Evolutionary conservation across 2,329 filamentous ascomycete species (phyloP).

Genomic region (Neopestalotiopsis sp.): DNA sequence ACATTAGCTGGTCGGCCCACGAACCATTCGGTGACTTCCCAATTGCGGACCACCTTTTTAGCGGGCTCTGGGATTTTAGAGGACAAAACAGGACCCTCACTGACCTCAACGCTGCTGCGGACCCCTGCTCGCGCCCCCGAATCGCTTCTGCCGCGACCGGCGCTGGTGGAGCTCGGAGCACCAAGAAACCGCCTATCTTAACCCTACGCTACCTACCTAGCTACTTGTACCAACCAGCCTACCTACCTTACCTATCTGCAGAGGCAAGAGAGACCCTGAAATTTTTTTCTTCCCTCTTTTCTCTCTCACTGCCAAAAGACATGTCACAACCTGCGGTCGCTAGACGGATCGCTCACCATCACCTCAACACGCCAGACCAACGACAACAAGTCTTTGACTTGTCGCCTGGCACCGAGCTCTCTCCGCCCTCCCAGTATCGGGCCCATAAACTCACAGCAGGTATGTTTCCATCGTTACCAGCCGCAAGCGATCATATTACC

Average conservation of each 20-base stretch:
- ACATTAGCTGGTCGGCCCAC: not conserved
- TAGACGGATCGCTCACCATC: slow-evolving; percentile 10
- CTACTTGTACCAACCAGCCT: not conserved
- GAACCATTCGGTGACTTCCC: slow-evolving; percentile 9
- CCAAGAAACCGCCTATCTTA: slow-evolving; percentile 3
- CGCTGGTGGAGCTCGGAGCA: slow-evolving; percentile 11
- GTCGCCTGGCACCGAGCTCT: not conserved
- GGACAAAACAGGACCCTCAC: slow-evolving; percentile 2
- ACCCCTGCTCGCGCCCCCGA: slow-evolving; percentile 6
- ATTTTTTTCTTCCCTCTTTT: not conserved
- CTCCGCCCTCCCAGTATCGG: not conserved
- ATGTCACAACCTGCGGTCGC: slow-evolving; percentile 14
- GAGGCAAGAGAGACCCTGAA: not conserved
- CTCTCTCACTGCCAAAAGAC: not conserved
- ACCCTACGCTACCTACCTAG: not conserved
- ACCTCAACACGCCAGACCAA: not conserved
- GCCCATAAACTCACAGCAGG: slow-evolving; percentile 13
- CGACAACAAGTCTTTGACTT: not conserved
- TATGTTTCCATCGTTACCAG: not conserved
- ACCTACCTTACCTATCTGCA: not conserved
- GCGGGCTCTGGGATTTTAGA: not conserved
- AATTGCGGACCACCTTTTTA: not conserved
- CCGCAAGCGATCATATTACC: not conserved
- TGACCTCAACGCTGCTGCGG: slow-evolving; percentile 13
- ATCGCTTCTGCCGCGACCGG: slow-evolving; percentile 12